Conservation (phyloP, 2,329 filamentous ascomycete species). For the Orbilia javanica region DNA sequence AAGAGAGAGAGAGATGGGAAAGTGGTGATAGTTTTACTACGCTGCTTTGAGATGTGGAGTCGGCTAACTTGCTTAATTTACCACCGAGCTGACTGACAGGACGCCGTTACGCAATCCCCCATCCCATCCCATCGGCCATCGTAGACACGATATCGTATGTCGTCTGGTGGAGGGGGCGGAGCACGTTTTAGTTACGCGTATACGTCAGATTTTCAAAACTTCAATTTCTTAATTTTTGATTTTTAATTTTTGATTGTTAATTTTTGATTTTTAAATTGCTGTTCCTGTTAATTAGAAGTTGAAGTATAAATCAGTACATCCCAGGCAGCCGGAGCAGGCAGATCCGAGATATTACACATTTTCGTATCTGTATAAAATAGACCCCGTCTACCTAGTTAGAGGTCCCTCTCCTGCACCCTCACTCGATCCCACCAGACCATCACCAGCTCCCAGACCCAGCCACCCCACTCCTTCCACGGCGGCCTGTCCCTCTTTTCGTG, state of each 20-base stretch:
- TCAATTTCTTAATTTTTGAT: not conserved
- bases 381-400: constrained; percentile 1
- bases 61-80: not conserved
- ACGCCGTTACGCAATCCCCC: constrained; percentile 40
- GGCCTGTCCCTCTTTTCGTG: constrained; percentile 44
- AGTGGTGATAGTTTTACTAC: constrained; percentile 8
- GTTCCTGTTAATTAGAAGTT: too few species aligned
- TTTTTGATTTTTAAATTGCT: not conserved
- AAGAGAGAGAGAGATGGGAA: constrained; percentile 1
- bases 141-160: not conserved
- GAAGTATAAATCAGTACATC: too few species aligned
- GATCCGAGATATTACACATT: not conserved
- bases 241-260: not conserved
- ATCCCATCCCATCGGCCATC: not conserved
- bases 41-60: constrained; percentile 20
- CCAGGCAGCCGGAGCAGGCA: not conserved
- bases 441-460: constrained; percentile 40
- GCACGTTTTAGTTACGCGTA: constrained; percentile 1
- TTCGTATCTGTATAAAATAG: too few species aligned
- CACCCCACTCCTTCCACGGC: constrained; percentile 47
- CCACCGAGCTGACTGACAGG: not conserved
- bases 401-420: constrained; percentile 32
- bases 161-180: not conserved
- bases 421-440: constrained; percentile 51
- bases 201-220: not conserved